These are phyloP conservation scores for Gaeumannomyces tritici DNA, from an alignment of 2,329 filamentous ascomycete genomes.

Conservation along the genomic window DNA sequence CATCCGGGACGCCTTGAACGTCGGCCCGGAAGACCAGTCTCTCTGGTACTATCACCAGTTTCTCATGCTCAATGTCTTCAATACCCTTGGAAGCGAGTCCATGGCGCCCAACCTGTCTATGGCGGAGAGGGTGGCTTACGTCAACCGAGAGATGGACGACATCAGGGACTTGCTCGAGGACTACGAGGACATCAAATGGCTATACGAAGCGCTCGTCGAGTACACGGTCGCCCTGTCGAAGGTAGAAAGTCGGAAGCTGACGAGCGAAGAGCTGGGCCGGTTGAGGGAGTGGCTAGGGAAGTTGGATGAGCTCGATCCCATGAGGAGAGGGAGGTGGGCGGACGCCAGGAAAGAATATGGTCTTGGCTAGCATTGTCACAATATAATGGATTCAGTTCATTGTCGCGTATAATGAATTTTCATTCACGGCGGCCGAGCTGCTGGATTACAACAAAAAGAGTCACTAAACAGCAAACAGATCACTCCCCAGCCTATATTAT, in stretches of 20 bases:
- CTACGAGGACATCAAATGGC: conserved; percentile 62
- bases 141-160: conserved; percentile 62
- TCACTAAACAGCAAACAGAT: too few species aligned
- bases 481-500: too few species aligned
- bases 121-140: conserved; percentile 53
- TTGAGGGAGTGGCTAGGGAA: conserved; percentile 51
- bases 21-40: conserved; percentile 88
- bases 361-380: conserved; percentile 1
- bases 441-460: too few species aligned
- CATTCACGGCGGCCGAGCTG: too few species aligned
- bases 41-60: conserved; percentile 97
- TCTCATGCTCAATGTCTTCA: conserved; percentile 60
- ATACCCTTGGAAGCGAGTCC: conserved; percentile 27
- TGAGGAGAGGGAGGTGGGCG: conserved; percentile 65
- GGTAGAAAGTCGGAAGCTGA: conserved; percentile 35
- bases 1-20: conserved; percentile 71
- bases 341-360: conserved; percentile 46
- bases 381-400: too few species aligned
- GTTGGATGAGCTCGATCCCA: conserved; percentile 61
- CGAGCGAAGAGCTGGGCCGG: conserved; percentile 30
- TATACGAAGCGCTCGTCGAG: conserved; percentile 77
- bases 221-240: conserved; percentile 53
- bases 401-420: too few species aligned
- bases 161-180: conserved; percentile 57
- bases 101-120: conserved; percentile 56